Percentiles rank a stretch among this genome's conserved stretches.
These are phyloP conservation scores for Chlorella sorokiniana DNA, from an alignment of 139 green algal genomes.

Conservation along the genomic window DNA sequence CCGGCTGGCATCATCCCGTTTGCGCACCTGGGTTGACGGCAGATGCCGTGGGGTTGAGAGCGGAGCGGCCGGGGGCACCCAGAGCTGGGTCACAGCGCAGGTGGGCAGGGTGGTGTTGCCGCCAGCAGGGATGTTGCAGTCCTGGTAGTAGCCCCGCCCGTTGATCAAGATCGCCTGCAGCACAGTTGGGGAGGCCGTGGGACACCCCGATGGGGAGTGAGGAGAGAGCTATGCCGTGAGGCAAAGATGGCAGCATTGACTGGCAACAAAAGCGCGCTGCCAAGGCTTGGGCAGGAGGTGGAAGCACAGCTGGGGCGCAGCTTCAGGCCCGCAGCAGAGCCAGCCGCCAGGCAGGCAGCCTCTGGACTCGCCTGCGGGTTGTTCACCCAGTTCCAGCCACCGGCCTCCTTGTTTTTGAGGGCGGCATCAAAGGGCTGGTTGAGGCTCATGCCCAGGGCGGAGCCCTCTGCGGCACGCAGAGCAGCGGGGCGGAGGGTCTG, in stretches of 20 bases:
- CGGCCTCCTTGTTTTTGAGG: background rate
- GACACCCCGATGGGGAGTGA: background rate
- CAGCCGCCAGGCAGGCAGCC: background rate
- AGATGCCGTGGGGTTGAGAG: background rate
- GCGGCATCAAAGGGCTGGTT: slow-evolving; percentile 48
- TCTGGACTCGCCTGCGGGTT: slow-evolving; percentile 10
- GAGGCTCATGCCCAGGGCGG: background rate
- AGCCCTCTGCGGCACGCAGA: background rate
- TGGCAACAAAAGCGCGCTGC: too few species aligned
- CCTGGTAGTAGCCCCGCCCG: slow-evolving; percentile 45
- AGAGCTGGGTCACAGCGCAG: slow-evolving; percentile 10
- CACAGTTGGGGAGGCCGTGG: background rate
- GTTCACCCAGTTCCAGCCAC: slow-evolving; percentile 7
- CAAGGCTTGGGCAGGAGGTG: background rate
- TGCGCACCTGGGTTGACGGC: slow-evolving; percentile 26
- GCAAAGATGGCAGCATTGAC: too few species aligned
- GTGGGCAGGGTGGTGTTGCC: background rate
- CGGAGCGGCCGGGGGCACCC: slow-evolving; percentile 18
- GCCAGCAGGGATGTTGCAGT: slow-evolving; percentile 41
- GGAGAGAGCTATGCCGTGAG: background rate
- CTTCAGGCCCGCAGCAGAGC: background rate
- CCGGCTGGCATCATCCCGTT: too few species aligned
- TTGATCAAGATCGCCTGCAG: slow-evolving; percentile 62
- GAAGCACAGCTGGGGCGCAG: background rate
- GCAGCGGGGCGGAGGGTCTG: background rate